Evolutionary conservation across 257 asterid species (phyloP).

Genomic region (Solanum dulcamara): DNA sequence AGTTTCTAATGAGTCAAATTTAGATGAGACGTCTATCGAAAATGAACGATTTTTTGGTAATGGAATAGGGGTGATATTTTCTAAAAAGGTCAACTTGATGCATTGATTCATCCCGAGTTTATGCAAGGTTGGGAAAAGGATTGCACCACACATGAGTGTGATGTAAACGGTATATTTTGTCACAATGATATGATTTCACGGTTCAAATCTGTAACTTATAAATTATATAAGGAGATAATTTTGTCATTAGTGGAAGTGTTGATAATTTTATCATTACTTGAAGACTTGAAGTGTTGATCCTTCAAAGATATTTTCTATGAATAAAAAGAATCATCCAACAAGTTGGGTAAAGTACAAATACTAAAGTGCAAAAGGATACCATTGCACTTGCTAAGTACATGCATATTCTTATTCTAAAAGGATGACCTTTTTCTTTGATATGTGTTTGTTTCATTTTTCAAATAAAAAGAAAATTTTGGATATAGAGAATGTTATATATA

Average conservation of each 20-base stretch:
- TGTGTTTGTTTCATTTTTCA: not conserved
- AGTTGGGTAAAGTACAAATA: not conserved
- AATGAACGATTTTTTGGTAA: not conserved
- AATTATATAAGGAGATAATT: not conserved
- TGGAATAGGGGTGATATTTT: not conserved
- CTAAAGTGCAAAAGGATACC: not conserved
- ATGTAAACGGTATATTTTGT: not conserved
- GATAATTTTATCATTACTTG: not conserved
- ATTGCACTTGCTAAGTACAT: not conserved
- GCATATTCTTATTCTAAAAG: not conserved
- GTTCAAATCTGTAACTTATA: not conserved
- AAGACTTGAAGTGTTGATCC: not conserved
- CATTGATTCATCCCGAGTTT: not conserved
- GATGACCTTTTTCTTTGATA: not conserved
- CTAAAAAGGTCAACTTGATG: not conserved
- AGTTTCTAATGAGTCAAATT: not conserved
- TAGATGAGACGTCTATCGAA: not conserved
- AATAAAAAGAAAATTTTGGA: not conserved
- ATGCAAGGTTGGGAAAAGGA: not conserved
- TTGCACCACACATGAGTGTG: not conserved
- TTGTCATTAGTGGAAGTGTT: not conserved
- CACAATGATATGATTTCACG: not conserved
- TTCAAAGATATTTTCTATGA: not conserved
- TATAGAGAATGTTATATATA: no score
- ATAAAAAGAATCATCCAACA: not conserved